phyloP scores from a whole-genome alignment of 176 grass and related monocot species.

The Melocanna baccifera region DNA sequence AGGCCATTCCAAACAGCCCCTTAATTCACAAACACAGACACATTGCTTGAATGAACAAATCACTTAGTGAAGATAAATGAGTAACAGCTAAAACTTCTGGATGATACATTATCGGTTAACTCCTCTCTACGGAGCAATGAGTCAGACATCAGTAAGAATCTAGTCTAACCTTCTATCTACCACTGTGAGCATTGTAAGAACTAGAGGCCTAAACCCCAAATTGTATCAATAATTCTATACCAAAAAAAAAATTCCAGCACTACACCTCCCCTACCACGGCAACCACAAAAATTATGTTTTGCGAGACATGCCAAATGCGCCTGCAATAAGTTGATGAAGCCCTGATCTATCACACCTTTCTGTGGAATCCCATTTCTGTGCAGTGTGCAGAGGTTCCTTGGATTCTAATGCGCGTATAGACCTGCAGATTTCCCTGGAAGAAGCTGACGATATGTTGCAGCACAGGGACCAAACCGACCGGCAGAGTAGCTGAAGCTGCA shows the following conservation, averaged over 20 bases:
- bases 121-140: neutral
- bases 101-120: neutral
- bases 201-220: conserved; percentile 23
- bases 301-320: neutral
- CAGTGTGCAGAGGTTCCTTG: neutral
- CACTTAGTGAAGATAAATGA: neutral
- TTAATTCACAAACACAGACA: too few relatives aligned
- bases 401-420: conserved; percentile 51
- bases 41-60: neutral
- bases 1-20: too few relatives aligned
- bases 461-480: conserved; percentile 51
- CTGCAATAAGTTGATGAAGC: neutral
- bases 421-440: conserved; percentile 42
- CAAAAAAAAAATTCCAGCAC: neutral
- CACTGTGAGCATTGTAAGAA: neutral
- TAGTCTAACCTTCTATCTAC: neutral
- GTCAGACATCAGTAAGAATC: neutral
- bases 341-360: neutral
- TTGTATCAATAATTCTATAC: conserved; percentile 18
- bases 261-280: neutral
- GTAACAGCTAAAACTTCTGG: neutral
- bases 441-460: conserved; percentile 59
- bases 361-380: neutral
- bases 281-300: neutral
- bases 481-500: conserved; percentile 51